phyloP scores from a whole-genome alignment of 345 rosid genomes.

The Citrus cavaleriei region DNA sequence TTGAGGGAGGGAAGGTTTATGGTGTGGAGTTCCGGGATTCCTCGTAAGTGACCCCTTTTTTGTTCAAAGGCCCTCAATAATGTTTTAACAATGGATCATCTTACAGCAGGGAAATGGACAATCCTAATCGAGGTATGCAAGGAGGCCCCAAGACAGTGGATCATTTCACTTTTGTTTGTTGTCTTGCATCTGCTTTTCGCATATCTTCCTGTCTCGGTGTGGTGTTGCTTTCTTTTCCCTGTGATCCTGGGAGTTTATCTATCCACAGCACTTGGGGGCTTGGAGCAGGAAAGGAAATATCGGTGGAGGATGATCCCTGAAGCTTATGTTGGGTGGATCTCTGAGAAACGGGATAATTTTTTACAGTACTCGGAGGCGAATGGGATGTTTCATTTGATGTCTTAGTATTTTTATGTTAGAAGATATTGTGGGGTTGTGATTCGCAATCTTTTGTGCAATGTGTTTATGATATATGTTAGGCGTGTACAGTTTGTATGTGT shows the following conservation, averaged over 20 bases:
- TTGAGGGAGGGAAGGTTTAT: conserved; percentile 22
- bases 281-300: conserved; percentile 36
- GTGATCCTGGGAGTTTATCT: conserved; percentile 23
- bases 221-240: conserved; percentile 37
- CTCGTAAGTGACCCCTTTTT: conserved; percentile 31
- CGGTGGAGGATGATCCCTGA: conserved; percentile 24
- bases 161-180: conserved; percentile 22
- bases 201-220: conserved; percentile 50
- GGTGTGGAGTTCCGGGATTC: conserved; percentile 31
- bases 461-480: background rate
- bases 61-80: conserved; percentile 33
- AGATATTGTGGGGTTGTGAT: background rate
- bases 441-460: background rate
- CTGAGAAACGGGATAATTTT: conserved; percentile 3
- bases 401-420: conserved; percentile 5
- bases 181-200: conserved; percentile 31
- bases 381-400: background rate
- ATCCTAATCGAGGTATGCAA: conserved; percentile 42
- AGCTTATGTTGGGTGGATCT: conserved; percentile 24
- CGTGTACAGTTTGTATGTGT: background rate
- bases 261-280: conserved; percentile 37
- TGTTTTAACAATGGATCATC: conserved; percentile 51
- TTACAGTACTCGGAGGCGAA: background rate
- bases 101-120: conserved; percentile 56
- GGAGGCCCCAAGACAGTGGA: conserved; percentile 57